Base-by-base conservation (phyloP, 306 rosid species). In the Vigna mungo region DNA sequence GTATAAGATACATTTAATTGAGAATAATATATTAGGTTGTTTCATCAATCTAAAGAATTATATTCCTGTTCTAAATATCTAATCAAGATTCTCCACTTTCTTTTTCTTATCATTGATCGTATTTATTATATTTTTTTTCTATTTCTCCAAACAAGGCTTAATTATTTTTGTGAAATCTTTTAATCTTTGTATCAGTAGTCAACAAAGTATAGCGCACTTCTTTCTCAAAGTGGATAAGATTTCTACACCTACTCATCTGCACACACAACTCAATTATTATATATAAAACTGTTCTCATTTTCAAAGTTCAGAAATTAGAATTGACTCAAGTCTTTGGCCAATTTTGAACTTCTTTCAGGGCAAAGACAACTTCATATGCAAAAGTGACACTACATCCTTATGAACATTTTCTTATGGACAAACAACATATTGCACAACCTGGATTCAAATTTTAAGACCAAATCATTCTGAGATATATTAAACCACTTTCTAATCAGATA, bases 131-230 rank as follows among this genome's bases (percentile, higher is more conserved):
- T 30, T 39, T 9, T 41, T 4, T 39, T 41, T 9, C 12, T 9
- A 41, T 2, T 41, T 41, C 7, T 41, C 46, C 3, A 41, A 41
- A 2, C 46, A 9, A 41, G 3, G 9, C 2, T 41, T 41, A 9
- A 9, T 41, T 41, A 41, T 9, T 41, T 9, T 41, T 41, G 13
- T 9, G 16, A 20, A 25, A 58, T 23, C 0, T 11, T 69, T 0
- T 7, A 10, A 62, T 52, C 1, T 61, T 23, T 44, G 2, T 9
- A 5, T 43, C 71, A 7, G 8, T 27, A 34, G 86, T 78, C 82
- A 82, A 72, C 72, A 78, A 72, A 72, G 67, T 36, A 39, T 48
- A 58, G 82, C 51, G 49, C 21, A 49, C 48, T 63, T 82, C 2
- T 71, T 76, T 62, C 4, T 47, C 16, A 21, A 39, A 58, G 69